phyloP scores from a whole-genome alignment of 805 yeast species.

The Wickerhamiella parazyma region DNA sequence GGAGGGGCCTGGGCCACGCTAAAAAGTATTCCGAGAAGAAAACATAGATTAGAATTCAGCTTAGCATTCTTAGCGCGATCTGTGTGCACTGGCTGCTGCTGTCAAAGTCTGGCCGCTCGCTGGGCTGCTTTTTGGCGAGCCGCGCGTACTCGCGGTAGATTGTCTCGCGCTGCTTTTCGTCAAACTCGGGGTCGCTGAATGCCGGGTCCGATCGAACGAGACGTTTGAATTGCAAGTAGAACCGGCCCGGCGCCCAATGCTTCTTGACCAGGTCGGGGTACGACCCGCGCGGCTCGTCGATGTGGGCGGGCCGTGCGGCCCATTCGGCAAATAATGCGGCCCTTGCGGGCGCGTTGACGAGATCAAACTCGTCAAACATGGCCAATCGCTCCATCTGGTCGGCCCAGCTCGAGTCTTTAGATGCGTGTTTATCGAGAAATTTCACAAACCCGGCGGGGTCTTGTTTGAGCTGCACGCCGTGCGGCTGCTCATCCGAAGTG shows the following conservation, averaged over 20 bases:
- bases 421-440: constrained; percentile 1
- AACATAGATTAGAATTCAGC: too few species aligned
- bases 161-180: constrained; percentile 29
- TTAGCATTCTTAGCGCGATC: too few species aligned
- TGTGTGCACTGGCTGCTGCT: too few species aligned
- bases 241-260: constrained; percentile 21
- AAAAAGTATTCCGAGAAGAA: constrained; percentile 6
- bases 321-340: constrained; percentile 34
- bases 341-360: constrained; percentile 26
- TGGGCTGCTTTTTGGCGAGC: constrained; percentile 1
- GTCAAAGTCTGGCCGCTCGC: background rate
- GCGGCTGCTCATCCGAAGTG: too few species aligned
- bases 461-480: background rate
- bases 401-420: constrained; percentile 31
- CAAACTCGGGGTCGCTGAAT: constrained; percentile 19
- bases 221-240: constrained; percentile 31
- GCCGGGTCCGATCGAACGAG: constrained; percentile 22
- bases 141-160: constrained; percentile 27
- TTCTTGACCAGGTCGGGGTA: constrained; percentile 24
- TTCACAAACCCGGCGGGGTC: constrained; percentile 2
- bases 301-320: constrained; percentile 26
- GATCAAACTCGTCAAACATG: constrained; percentile 31
- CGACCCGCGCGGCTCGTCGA: constrained; percentile 4
- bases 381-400: constrained; percentile 31
- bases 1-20: constrained; percentile 8